phyloP scores from a whole-genome alignment of 2,329 filamentous ascomycete genomes.

The Ophioceras dolichostomum region DNA sequence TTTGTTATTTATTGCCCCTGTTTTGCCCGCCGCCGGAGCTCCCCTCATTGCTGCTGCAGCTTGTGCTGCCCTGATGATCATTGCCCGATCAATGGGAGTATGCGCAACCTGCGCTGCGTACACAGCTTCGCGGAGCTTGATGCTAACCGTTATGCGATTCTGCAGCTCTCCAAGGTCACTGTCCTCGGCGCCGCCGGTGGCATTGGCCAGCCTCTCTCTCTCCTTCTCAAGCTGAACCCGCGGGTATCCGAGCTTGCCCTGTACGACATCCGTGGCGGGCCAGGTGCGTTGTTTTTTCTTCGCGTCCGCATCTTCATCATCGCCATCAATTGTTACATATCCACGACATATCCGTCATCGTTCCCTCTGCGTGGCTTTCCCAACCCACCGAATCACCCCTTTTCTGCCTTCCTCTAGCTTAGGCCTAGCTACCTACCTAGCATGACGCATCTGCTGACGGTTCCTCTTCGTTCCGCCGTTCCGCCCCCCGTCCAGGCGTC shows the following conservation, averaged over 20 bases:
- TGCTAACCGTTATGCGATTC: constrained; percentile 8
- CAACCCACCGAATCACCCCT: background rate
- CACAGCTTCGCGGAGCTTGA: constrained; percentile 5
- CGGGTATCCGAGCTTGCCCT: constrained; percentile 87
- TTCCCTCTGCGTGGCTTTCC: background rate
- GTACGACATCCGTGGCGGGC: constrained; percentile 92
- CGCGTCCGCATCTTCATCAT: too few species aligned
- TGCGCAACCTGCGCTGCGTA: constrained; percentile 6
- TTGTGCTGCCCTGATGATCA: too few species aligned
- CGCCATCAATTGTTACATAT: too few species aligned
- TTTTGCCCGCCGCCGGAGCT: constrained; percentile 1
- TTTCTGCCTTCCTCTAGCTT: too few species aligned
- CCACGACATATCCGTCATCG: too few species aligned
- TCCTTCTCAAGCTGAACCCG: constrained; percentile 97
- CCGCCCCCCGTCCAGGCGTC: too few species aligned
- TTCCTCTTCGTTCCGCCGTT: too few species aligned
- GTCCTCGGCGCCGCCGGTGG: constrained; percentile 95
- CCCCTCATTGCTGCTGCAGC: too few species aligned
- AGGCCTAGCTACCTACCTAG: too few species aligned
- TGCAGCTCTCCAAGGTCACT: constrained; percentile 88
- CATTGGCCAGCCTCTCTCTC: constrained; percentile 95
- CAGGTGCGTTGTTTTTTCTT: constrained; percentile 60
- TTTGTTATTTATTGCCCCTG: constrained; percentile 6
- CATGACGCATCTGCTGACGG: background rate
- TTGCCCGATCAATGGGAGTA: too few species aligned